Conservation (phyloP, 2,329 filamentous ascomycete genomes). For the Leptographium radiaticola region DNA sequence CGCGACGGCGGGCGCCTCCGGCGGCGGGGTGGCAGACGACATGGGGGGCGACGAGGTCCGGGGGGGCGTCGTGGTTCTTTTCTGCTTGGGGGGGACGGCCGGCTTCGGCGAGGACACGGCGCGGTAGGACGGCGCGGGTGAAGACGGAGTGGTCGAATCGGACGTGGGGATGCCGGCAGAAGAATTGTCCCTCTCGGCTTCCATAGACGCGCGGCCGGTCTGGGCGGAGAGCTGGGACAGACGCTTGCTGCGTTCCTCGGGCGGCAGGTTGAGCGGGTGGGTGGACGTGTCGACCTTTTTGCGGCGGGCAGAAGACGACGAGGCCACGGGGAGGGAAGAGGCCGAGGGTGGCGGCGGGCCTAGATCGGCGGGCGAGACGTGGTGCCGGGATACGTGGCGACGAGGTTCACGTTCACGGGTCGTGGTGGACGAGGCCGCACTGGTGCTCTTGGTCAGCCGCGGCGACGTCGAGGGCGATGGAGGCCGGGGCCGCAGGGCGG, state of each 20-base stretch:
- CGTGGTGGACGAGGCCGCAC: background rate
- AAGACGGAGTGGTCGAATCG: constrained; percentile 21
- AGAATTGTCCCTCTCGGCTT: constrained; percentile 51
- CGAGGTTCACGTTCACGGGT: background rate
- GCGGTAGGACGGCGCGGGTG: constrained; percentile 24
- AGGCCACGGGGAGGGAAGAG: constrained; percentile 4
- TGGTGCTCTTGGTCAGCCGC: background rate
- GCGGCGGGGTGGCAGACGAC: constrained; percentile 14
- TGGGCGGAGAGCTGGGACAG: constrained; percentile 54
- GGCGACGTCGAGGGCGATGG: background rate
- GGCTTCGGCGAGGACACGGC: constrained; percentile 9
- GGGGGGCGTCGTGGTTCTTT: constrained; percentile 20
- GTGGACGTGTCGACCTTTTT: constrained; percentile 46
- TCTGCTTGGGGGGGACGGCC: background rate
- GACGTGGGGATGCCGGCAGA: constrained; percentile 25
- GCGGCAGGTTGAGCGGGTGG: constrained; percentile 81
- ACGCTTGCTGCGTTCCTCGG: constrained; percentile 74
- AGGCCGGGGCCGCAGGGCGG: background rate
- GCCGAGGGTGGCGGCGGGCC: background rate
- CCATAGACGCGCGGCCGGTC: constrained; percentile 57
- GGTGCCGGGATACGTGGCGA: constrained; percentile 1
- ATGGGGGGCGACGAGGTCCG: constrained; percentile 14
- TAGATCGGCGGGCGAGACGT: background rate
- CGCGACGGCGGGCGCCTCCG: background rate
- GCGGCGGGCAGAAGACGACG: constrained; percentile 31